Evolutionary conservation across 2,329 filamentous ascomycete species (phyloP), one percentile per base, ranked within the genome.

Genomic region (Aspergillus novofumigatus): DNA sequence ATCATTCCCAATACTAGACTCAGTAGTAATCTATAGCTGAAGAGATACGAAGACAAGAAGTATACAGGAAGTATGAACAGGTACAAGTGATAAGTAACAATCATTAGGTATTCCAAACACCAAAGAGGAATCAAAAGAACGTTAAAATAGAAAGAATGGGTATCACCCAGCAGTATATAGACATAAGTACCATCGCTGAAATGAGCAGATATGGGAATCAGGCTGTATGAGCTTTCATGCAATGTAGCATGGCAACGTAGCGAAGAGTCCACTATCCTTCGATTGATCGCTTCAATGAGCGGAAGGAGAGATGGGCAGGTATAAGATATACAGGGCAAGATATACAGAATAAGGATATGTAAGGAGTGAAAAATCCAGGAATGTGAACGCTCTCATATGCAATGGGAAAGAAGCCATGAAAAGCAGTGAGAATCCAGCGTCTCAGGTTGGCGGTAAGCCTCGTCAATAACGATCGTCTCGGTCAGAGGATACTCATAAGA

Each of bases 401-500:
- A 67, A 67, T 62, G 53, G 53, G 53, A 56, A 63, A 28, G 26
- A 61, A 57, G 61, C 55, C 58, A 59, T 59, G 55, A 57, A 63
- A 62, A 61, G 59, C 60, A 60, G 55, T 28, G 23, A 51, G 62
- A 61, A 60, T 60, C 51, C 49, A 42, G 53, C 51, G 54, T 58
- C 58, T 61, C 59, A 57, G 56, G 61, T 52, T 56, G 49, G 56
- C 56, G 49, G 58, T 60, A 53, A 56, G 56, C 53, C 54, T 65
- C 62, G 56, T 63, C 42, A 60, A 59, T 62, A 51, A 52, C 55
- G 54, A 56, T 53, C 55, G 47, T 55, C 41, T 45, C 52, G 26
- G 42, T 10, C 26, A 21, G 45, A 29, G 32, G 42, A 32, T 14
- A 56, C 65, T 67, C 67, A 90, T 75, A 90, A 78, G 69, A 92